Evolutionary conservation across 768 basidiomycete species (phyloP), one percentile per base, ranked within the genome.

Genomic region (Suillus sp.): DNA sequence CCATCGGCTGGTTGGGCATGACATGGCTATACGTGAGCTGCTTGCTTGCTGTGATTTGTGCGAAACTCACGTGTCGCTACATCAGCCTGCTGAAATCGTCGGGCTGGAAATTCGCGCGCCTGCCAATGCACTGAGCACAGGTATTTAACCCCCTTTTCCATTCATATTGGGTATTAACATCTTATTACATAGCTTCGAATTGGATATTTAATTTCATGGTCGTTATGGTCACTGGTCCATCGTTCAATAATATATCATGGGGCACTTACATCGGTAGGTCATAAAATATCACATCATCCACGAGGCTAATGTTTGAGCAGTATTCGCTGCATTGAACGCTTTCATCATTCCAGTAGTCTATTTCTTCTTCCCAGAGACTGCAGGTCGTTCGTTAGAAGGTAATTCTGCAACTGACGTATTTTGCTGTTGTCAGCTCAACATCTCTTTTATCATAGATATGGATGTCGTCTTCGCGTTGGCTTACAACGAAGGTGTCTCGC

Each of bases 1-100:
- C 87, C 0, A 74, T 87, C 60, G 88, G 88, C 0, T 90, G 87
- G 87, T 72, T 89, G 47, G 86, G 87, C 20, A 86, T 88, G 83
- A 86, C 88, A 1, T 89, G 87, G 86, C 76, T 90, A 64, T 88
- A 87, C 67, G 85, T 86, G 65, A 69, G 84, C 32, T 20, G 38
- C 37, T 22, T 7, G 4, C 11, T 54, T 38, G 1, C 35, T n/a
- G 18, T 43, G 2, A 22, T 59, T 6, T 22, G 2, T 25, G 37
- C 16, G 14, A 47, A n/a, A 47, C 30, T 43, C 37, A 51, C 8
- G 3, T 32, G 37, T 2, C 13, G 22, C 40, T 25, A 7, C 43
- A 38, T 34, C 62, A 88, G 81, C 86, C 88, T 64, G 87, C 86
- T 20, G 88, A 90, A 71, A 85, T 89, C 27, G 85, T 86, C 27